Conservation (phyloP, 1,284 basidiomycete genomes). For the Cryptococcus sp. region DNA sequence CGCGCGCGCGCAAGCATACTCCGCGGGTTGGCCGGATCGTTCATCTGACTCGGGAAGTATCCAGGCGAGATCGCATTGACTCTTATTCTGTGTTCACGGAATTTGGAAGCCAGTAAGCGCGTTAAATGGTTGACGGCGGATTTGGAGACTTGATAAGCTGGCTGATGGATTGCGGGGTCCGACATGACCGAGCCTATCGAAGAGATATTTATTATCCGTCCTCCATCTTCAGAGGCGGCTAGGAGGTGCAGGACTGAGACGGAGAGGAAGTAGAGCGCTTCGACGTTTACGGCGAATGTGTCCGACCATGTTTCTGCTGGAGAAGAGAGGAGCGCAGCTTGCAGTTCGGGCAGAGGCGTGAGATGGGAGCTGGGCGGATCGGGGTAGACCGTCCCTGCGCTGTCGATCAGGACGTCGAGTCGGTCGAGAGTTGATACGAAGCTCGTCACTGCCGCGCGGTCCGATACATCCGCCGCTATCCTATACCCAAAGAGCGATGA, state of each 20-base stretch:
- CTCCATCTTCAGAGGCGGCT: slow-evolving; percentile 14
- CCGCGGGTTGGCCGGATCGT: slow-evolving; percentile 29
- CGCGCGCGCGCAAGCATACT: slow-evolving; percentile 24
- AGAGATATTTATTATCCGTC: slow-evolving; percentile 34
- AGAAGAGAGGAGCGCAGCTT: slow-evolving; percentile 23
- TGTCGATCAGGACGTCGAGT: slow-evolving; percentile 31
- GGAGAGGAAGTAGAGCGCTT: slow-evolving; percentile 26
- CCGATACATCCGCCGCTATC: slow-evolving; percentile 22
- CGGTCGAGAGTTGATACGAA: slow-evolving; percentile 11
- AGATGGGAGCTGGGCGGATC: slow-evolving; percentile 24
- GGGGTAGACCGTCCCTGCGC: slow-evolving; percentile 28
- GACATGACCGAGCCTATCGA: slow-evolving; percentile 31
- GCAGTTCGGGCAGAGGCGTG: slow-evolving; percentile 24
- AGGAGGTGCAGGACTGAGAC: slow-evolving; percentile 26
- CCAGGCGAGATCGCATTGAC: slow-evolving; percentile 33
- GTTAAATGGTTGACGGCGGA: slow-evolving; percentile 50
- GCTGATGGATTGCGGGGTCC: slow-evolving; percentile 29
- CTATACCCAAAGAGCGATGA: slow-evolving; percentile 1
- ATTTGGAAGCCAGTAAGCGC: slow-evolving; percentile 29
- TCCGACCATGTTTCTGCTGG: slow-evolving; percentile 23
- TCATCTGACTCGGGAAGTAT: slow-evolving; percentile 34
- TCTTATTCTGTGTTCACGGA: slow-evolving; percentile 22
- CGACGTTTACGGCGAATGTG: slow-evolving; percentile 28
- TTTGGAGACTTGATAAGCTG: slow-evolving; percentile 48
- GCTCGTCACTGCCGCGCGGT: slow-evolving; percentile 12